These are phyloP conservation scores for Aspergillus pseudonomiae DNA, from an alignment of 2,329 filamentous ascomycete species.

Conservation along the genomic window DNA sequence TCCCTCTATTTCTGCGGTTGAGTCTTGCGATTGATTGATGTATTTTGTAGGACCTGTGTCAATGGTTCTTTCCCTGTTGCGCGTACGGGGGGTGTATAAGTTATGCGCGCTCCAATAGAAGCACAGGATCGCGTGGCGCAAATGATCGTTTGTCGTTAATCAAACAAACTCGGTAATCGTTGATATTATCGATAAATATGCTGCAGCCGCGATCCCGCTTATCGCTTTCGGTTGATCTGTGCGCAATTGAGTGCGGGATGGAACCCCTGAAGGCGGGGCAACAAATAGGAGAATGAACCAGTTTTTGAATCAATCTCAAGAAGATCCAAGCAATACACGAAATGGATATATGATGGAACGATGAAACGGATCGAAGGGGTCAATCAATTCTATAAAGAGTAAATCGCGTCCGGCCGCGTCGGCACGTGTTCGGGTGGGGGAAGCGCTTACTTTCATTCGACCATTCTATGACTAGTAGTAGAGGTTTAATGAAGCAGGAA, in stretches of 20 bases:
- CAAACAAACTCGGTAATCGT: not conserved
- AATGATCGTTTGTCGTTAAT: not conserved
- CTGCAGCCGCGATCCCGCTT: constrained; percentile 6
- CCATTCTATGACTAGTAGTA: not conserved
- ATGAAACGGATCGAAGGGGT: not conserved
- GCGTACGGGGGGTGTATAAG: not conserved
- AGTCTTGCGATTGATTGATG: not conserved
- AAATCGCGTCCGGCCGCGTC: constrained; percentile 8
- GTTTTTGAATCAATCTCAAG: not conserved
- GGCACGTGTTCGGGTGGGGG: constrained; percentile 12
- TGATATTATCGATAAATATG: not conserved
- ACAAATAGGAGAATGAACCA: not conserved
- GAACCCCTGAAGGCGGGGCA: not conserved
- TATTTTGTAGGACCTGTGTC: not conserved
- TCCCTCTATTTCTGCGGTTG: not conserved
- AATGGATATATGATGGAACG: not conserved
- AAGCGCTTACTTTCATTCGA: not conserved
- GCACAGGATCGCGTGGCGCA: not conserved
- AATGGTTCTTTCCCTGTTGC: not conserved
- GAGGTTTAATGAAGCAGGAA: not conserved
- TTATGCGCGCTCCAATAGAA: not conserved
- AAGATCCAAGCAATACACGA: too few relatives aligned
- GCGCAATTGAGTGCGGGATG: not conserved
- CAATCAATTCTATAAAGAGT: not conserved
- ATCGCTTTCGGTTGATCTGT: constrained; percentile 4